Conservation (phyloP, 768 basidiomycete species). For the Podaxis carcinomalis region DNA sequence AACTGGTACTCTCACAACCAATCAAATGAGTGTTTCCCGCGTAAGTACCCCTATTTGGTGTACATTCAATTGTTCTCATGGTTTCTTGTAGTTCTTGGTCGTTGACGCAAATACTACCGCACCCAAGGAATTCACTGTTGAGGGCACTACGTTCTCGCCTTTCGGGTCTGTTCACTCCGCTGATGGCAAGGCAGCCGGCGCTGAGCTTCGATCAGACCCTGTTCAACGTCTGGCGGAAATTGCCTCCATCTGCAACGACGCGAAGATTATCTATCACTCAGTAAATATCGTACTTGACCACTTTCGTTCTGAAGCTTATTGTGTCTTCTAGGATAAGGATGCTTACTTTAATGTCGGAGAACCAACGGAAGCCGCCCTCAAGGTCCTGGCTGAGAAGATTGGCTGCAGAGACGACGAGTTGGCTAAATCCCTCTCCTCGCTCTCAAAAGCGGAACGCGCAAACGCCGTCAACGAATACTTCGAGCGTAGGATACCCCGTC, state of each 20-base stretch:
- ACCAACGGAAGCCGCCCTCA: constrained; percentile 95
- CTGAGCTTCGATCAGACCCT: constrained; percentile 62
- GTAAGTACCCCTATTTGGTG: constrained; percentile 32
- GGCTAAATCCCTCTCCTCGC: constrained; percentile 48
- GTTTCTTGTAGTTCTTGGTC: constrained; percentile 60
- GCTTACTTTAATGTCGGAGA: constrained; percentile 85
- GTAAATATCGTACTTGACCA: constrained; percentile 36
- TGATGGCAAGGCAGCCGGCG: constrained; percentile 54
- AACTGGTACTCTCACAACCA: constrained; percentile 93
- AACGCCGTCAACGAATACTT: constrained; percentile 84
- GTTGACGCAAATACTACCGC: constrained; percentile 49
- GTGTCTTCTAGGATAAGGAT: constrained; percentile 60
- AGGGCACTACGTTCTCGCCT: constrained; percentile 92
- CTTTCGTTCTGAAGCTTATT: not conserved
- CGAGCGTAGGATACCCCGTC: constrained; percentile 68
- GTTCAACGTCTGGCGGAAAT: constrained; percentile 88
- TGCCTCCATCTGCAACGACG: constrained; percentile 90
- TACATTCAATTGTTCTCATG: constrained; percentile 1
- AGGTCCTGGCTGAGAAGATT: constrained; percentile 93
- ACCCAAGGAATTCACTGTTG: constrained; percentile 72
- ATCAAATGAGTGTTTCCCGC: constrained; percentile 93
- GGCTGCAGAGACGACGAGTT: constrained; percentile 64
- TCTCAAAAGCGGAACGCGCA: constrained; percentile 61
- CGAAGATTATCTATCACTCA: constrained; percentile 79
- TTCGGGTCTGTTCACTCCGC: constrained; percentile 65